Evolutionary conservation across 257 asterid species (phyloP).

Genomic region (Nicotiana sylvestris): DNA sequence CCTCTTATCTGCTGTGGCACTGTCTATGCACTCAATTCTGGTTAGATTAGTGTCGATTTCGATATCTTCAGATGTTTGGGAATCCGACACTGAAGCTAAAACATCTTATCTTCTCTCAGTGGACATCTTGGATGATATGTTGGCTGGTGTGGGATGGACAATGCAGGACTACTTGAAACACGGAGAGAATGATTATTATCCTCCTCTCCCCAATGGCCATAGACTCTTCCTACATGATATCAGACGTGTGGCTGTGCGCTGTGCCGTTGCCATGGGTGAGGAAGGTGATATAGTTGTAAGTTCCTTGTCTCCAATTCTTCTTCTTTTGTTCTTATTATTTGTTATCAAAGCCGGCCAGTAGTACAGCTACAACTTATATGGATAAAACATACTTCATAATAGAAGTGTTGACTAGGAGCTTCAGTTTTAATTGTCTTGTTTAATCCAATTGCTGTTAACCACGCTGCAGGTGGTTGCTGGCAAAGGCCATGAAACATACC

Average conservation of each 20-base stretch:
- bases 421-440: background rate
- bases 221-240: conserved; percentile 88
- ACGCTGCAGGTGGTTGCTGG: conserved; percentile 87
- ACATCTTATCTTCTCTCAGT: conserved; percentile 38
- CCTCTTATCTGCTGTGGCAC: background rate
- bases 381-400: background rate
- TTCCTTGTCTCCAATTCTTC: conserved; percentile 17
- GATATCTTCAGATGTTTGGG: background rate
- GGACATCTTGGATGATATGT: conserved; percentile 94
- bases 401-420: background rate
- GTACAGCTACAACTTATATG: background rate
- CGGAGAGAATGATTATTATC: conserved; percentile 95
- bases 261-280: conserved; percentile 99
- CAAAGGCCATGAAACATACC: conserved; percentile 80
- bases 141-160: conserved; percentile 90
- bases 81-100: conserved; percentile 1
- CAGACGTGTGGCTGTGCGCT: conserved; percentile 91
- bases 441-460: background rate
- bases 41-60: background rate
- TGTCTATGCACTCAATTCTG: background rate
- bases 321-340: background rate
- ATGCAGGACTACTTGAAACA: conserved; percentile 95
- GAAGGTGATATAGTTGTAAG: conserved; percentile 97
- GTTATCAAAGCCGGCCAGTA: background rate
- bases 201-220: conserved; percentile 92